phyloP scores from a whole-genome alignment of 2,329 filamentous ascomycete species.

The Fusarium albidum region DNA sequence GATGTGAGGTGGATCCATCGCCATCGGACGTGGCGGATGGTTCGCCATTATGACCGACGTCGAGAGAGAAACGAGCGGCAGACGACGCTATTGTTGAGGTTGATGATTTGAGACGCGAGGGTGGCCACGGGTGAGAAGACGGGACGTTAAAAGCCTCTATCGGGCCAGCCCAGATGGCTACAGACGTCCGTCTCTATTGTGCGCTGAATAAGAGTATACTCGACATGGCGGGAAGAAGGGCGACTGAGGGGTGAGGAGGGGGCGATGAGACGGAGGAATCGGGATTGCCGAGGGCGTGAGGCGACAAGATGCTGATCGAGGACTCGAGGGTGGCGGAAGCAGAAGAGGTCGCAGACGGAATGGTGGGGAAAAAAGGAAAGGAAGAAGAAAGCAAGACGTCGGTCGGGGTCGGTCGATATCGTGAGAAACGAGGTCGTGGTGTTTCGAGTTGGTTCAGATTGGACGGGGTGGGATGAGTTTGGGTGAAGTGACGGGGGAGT shows the following conservation, averaged over 20 bases:
- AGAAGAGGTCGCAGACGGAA: neutral
- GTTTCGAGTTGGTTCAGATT: constrained; percentile 35
- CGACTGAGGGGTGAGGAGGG: no score
- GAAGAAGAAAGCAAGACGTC: constrained; percentile 12
- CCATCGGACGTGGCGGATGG: constrained; percentile 41
- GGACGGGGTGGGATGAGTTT: constrained; percentile 32
- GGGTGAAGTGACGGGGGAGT: constrained; percentile 35
- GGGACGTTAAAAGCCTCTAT: constrained; percentile 33
- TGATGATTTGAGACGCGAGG: constrained; percentile 1
- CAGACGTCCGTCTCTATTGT: constrained; percentile 47
- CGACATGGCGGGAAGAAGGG: constrained; percentile 41
- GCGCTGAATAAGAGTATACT: constrained; percentile 37
- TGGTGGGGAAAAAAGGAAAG: neutral
- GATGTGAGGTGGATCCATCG: constrained; percentile 69
- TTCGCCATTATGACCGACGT: constrained; percentile 44
- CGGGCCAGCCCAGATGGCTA: constrained; percentile 41
- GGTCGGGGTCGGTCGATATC: constrained; percentile 30
- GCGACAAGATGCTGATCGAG: neutral
- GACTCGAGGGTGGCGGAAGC: constrained; percentile 11
- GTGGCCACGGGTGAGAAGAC: constrained; percentile 10
- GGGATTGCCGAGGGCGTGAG: constrained; percentile 21
- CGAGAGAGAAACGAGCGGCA: constrained; percentile 32
- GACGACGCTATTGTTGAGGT: constrained; percentile 9
- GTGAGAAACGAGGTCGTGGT: constrained; percentile 35
- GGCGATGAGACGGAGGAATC: constrained; percentile 25